Base-by-base conservation (phyloP, 202 grass and related monocot genomes). In the Musa balbisiana region DNA sequence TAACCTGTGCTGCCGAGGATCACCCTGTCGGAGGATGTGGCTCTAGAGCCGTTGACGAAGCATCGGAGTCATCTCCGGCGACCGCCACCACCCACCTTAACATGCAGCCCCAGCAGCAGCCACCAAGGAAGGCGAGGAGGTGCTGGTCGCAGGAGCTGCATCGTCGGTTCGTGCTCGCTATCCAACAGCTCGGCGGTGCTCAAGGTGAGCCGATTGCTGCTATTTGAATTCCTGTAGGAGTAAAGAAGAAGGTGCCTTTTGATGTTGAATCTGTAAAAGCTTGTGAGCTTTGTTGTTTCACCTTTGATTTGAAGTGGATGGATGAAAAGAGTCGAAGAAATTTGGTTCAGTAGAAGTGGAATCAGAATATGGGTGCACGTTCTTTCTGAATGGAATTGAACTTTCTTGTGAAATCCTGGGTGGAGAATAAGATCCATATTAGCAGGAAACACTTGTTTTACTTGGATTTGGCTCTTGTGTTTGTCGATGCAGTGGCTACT, bases 111-210 rank as follows among this genome's bases (percentile, higher is more conserved):
- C n/a, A n/a, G n/a, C n/a, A n/a, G n/a, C n/a, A n/a, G 49, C 62
- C 79, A 21, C 69, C 81, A 1, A 92, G 91, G 85, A 99, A 99
- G 91, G 51, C 95, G 6, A 89, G 95, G 72, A 74, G 95, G 55
- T 92, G 91, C 83, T 99, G 95, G 95, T 99, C 95, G 12, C 82
- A 82, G 17, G 95, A 99, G 71, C 91, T 99, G 52, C 95, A 99
- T 87, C 83, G 82, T 67, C 73, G 78, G 58, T 99, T 99, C 15
- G 87, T 99, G n/a, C 67, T 80, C 5, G 91, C 95, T 74, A 81
- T 99, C 56, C 66, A 78, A 49, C 84, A 90, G 62, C 89, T 99
- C 56, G 95, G 95, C 10, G 91, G 95, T 0, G 74, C 91, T 12
- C 91, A 99, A 99, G 87, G 95, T 99, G 15, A 10, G 24, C 21